Evolutionary conservation across 805 yeast species (phyloP).

Genomic region (Wickerhamomyces strasburgensis): DNA sequence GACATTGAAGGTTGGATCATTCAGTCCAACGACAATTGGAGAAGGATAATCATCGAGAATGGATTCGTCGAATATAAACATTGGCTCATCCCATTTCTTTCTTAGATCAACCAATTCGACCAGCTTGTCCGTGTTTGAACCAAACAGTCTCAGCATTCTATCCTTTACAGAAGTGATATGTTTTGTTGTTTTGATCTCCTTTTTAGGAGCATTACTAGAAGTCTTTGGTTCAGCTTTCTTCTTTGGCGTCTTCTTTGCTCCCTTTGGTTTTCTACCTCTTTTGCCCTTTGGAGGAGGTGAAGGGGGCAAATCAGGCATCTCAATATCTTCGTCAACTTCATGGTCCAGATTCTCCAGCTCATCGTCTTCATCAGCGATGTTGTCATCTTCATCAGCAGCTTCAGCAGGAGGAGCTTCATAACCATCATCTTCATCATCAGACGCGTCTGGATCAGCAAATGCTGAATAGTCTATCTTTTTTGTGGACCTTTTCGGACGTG

Average conservation of each 20-base stretch:
- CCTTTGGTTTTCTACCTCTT: slow-evolving; percentile 1
- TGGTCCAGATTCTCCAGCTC: slow-evolving; percentile 1
- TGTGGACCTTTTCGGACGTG: slow-evolving; percentile 6
- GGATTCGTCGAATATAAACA: slow-evolving; percentile 39
- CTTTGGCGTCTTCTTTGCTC: background rate
- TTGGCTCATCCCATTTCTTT: slow-evolving; percentile 42
- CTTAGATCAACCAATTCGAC: slow-evolving; percentile 40
- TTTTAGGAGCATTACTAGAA: slow-evolving; percentile 13
- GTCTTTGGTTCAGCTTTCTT: slow-evolving; percentile 2
- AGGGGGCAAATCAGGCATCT: slow-evolving; percentile 12
- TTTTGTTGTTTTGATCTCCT: slow-evolving; percentile 21
- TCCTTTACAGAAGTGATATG: slow-evolving; percentile 37
- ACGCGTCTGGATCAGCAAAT: slow-evolving; percentile 4
- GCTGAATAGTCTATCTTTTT: slow-evolving; percentile 12
- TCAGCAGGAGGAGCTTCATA: slow-evolving; percentile 1
- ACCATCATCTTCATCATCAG: slow-evolving; percentile 10
- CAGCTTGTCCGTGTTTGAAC: slow-evolving; percentile 41
- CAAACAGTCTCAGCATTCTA: slow-evolving; percentile 41
- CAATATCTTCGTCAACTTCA: slow-evolving; percentile 7
- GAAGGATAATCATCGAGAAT: slow-evolving; percentile 20
- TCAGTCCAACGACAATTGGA: slow-evolving; percentile 3
- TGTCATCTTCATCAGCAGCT: slow-evolving; percentile 4
- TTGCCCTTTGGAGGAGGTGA: slow-evolving; percentile 1
- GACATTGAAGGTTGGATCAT: slow-evolving; percentile 2
- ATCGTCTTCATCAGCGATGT: slow-evolving; percentile 5